Conservation (phyloP, 2,329 filamentous ascomycete genomes). For the Aspergillus phoenicis region DNA sequence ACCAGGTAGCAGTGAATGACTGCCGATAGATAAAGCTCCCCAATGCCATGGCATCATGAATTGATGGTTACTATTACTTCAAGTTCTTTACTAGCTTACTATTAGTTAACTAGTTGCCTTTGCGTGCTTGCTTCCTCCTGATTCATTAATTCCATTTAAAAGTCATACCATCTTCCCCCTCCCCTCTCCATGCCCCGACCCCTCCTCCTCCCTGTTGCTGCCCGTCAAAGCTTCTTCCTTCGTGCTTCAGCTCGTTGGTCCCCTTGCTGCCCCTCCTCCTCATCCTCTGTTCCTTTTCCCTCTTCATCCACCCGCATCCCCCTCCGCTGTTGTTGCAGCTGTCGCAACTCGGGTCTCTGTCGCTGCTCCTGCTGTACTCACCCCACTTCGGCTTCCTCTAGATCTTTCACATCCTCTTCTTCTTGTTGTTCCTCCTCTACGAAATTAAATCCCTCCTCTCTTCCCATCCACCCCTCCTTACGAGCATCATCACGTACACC, state of each 20-base stretch:
- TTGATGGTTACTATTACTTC: too few species aligned
- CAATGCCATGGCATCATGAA: not conserved
- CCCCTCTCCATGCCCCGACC: conserved; percentile 20
- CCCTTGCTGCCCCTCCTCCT: conserved; percentile 7
- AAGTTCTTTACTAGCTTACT: too few species aligned
- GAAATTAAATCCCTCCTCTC: not conserved
- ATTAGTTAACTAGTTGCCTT: too few species aligned
- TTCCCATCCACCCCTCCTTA: not conserved
- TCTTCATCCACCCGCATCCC: not conserved
- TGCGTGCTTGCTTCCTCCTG: not conserved
- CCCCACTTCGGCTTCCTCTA: conserved; percentile 16
- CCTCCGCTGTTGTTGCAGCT: conserved; percentile 26
- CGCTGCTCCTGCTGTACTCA: conserved; percentile 30
- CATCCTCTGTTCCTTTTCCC: not conserved
- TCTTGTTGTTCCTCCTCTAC: conserved; percentile 1
- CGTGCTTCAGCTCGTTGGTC: conserved; percentile 16
- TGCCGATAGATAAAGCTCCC: too few species aligned
- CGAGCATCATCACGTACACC: not conserved
- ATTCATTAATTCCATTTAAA: not conserved
- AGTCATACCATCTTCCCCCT: not conserved
- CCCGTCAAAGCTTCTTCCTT: conserved; percentile 23
- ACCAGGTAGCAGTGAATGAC: too few species aligned
- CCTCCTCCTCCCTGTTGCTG: conserved; percentile 14
- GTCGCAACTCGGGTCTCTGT: conserved; percentile 22
- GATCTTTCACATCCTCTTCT: not conserved